Base-by-base conservation (phyloP, 164 flowering plant genomes). In the Chimonanthus praecox region DNA sequence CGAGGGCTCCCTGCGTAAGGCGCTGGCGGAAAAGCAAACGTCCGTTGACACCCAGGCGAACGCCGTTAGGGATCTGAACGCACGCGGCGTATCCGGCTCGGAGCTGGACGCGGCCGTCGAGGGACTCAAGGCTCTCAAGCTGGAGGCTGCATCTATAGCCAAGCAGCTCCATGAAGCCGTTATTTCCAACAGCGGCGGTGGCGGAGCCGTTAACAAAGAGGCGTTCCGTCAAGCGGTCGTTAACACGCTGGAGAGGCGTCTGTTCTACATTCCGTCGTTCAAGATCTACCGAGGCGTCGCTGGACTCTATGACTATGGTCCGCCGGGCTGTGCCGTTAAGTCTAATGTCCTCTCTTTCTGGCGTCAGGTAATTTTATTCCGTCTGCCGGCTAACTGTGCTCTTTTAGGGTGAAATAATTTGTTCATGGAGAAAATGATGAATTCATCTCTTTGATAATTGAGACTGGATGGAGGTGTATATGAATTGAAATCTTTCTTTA, bases 251-350 rank as follows among this genome's bases (percentile, higher is more conserved):
- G 98, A 93, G 60, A 82, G 99, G 72, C 88, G 94, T 10, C 68
- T 92, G 51, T 95, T 95, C 72, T 93, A 87, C 75, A 88, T 88
- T 51, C 97, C 97, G 0, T 89, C 97, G 0, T 95, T 95, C 83
- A 90, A 90, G 84, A 95, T 95, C 67, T 95, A 92, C 69, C 69
- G 98, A 1, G 99, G 97, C n/a, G 99, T 95, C 44, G 97, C 95
- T 58, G 99, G 99, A 4, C 83, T 95, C 47, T 95, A 88, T 58
- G 99, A 93, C 68, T 95, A 89, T 74, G 99, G 99, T 3, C 99
- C 98, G 0, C 99, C 99, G 4, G 99, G 98, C 5, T 90, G 97
- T 74, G 86, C 97, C 16, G 90, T 95, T 7, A 93, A 93, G 87
- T 78, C 93, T 15, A 95, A 95, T 71, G 97, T 95, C 20, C 91